These are phyloP conservation scores for Starmerella vitae DNA, from an alignment of 805 yeast species.

Conservation along the genomic window DNA sequence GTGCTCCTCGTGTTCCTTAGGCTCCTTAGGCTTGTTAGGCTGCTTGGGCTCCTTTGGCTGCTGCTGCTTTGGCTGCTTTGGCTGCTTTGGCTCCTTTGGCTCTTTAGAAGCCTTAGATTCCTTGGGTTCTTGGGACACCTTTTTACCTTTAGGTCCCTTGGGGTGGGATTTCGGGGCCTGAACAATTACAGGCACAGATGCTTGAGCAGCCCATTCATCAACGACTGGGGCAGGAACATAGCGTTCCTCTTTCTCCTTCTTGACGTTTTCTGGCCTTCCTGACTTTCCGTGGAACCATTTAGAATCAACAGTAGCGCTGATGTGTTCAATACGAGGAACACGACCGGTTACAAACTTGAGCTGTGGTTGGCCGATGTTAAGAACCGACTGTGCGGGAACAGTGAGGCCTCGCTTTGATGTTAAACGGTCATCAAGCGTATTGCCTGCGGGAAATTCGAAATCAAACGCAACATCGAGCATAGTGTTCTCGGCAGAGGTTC, in stretches of 20 bases:
- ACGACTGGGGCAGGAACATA: conserved; percentile 8
- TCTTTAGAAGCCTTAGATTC: too few species aligned
- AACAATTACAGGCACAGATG: not conserved
- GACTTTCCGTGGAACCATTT: too few species aligned
- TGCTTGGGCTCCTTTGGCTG: too few species aligned
- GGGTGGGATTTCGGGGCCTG: not conserved
- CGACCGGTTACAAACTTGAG: conserved; percentile 55
- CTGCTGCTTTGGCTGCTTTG: too few species aligned
- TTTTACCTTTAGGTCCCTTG: not conserved
- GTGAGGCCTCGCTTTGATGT: conserved; percentile 69
- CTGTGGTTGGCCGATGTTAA: conserved; percentile 65
- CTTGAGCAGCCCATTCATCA: not conserved
- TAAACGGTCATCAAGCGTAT: conserved; percentile 63
- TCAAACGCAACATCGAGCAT: conserved; percentile 76
- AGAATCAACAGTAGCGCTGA: conserved; percentile 9
- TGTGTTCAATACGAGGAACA: conserved; percentile 28
- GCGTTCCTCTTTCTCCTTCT: not conserved
- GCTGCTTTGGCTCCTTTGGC: too few species aligned
- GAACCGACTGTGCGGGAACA: conserved; percentile 64
- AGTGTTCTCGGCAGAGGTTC: conserved; percentile 27
- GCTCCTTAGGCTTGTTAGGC: too few species aligned
- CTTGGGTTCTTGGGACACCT: too few species aligned
- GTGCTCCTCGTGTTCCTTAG: too few species aligned
- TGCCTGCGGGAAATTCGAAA: conserved; percentile 67
- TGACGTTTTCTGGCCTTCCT: not conserved